A percentile compares a stretch with the other conserved stretches of the same genome.
Evolutionary conservation across 2,329 filamentous ascomycete species (phyloP).

Genomic region (Dactylellina leptospora): DNA sequence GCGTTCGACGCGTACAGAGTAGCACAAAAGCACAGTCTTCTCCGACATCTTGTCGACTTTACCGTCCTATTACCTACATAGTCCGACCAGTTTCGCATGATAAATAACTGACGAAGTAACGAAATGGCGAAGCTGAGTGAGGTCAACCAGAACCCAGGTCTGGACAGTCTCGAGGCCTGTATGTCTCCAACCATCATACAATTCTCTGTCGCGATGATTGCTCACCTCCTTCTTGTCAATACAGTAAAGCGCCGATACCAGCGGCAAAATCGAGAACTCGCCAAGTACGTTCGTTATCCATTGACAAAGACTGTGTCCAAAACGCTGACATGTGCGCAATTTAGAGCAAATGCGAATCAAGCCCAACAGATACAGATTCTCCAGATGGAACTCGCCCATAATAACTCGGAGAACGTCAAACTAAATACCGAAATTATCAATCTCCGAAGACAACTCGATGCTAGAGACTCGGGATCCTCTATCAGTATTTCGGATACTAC

Average conservation of each 20-base stretch:
- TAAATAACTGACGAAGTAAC: no score
- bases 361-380: conserved; percentile 78
- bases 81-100: no score
- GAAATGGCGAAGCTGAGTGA: conserved; percentile 51
- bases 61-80: no score
- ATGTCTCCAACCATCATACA: background rate
- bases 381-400: conserved; percentile 76
- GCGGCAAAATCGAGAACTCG: conserved; percentile 78
- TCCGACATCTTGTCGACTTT: no score
- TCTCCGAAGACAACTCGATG: conserved; percentile 72
- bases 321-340: no score
- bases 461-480: conserved; percentile 67
- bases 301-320: background rate
- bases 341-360: conserved; percentile 77
- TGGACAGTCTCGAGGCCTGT: conserved; percentile 42
- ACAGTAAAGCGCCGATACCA: conserved; percentile 80
- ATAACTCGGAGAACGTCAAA: conserved; percentile 80
- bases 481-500: conserved; percentile 74
- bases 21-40: no score
- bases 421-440: conserved; percentile 75
- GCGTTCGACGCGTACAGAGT: no score
- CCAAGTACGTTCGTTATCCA: conserved; percentile 23
- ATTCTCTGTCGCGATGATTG: background rate
- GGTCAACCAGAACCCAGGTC: conserved; percentile 26
- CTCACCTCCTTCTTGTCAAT: background rate